Base-by-base conservation (phyloP, 2,329 filamentous ascomycete genomes). In the Graphilbum ipis-grandicollis region DNA sequence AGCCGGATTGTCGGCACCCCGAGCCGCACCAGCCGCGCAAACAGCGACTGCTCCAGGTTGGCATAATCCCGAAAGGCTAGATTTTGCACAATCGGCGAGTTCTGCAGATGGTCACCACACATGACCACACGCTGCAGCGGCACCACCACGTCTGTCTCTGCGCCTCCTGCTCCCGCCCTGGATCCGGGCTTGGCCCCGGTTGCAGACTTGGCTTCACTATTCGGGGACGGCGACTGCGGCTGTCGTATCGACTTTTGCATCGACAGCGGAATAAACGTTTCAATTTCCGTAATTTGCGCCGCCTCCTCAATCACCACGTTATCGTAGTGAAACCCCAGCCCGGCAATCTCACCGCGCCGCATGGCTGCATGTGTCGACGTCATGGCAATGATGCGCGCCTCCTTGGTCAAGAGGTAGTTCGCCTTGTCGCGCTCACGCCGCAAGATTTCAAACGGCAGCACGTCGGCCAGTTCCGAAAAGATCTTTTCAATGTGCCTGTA, bases 281-380 rank as follows among this genome's bases (percentile, higher is more conserved):
- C 90, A 33, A 94, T 81, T 55, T 98, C 90, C 0, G 88, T 98
- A 51, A 98, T 88, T 52, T 98, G 90, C 12, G 90, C 90, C 5
- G 90, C 88, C 65, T 98, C 90, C 60, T 98, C 90, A 81, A 98
- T 94, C 37, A 98, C 69, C 12, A 98, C 80, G 45, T 93, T 98
- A 61, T 96, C 86, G 50, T 98, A 98, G 47, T 84, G 83, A 58
- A 98, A 98, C 14, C 86, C 86, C n/a, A 96, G 68, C 14, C 72
- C 68, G 1, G 84, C 79, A 48, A 98, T 96, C 49, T 96, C 88
- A 44, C 83, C 75, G 43, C 88, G 69, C 42, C 85, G 75, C 69
- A 98, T 98, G 2, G 90, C 90, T 5, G 90, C 92, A 55, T 98
- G 90, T 0, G 92, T 98, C 4, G 86, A 92, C 15, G 90, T 98